Conservation (phyloP, 768 basidiomycete species). For the Lentinula sp. region DNA sequence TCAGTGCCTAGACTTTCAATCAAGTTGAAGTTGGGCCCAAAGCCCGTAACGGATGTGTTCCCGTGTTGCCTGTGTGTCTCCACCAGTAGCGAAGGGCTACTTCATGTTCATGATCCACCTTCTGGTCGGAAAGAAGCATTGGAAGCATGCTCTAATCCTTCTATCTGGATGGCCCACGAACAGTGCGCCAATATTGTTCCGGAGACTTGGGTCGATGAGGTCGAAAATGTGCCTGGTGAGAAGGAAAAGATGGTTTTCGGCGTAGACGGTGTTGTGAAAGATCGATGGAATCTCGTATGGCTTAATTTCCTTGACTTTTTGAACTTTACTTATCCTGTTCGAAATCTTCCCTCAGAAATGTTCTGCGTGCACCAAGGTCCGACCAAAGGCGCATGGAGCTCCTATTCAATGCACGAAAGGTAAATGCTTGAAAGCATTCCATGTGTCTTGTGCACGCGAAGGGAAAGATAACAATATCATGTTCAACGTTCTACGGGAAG, state of each 20-base stretch:
- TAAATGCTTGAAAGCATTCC: slow-evolving; percentile 90
- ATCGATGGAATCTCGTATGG: slow-evolving; percentile 87
- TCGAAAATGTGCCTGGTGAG: slow-evolving; percentile 35
- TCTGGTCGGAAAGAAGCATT: slow-evolving; percentile 43
- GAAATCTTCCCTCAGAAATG: slow-evolving; percentile 64
- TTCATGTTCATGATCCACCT: slow-evolving; percentile 67
- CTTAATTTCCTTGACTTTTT: background rate
- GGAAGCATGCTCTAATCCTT: slow-evolving; percentile 38
- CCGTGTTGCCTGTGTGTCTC: slow-evolving; percentile 71
- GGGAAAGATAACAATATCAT: slow-evolving; percentile 47
- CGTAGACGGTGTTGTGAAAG: slow-evolving; percentile 82
- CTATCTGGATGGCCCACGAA: slow-evolving; percentile 73
- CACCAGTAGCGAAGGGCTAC: slow-evolving; percentile 42
- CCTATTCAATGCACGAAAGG: slow-evolving; percentile 93
- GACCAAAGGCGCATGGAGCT: slow-evolving; percentile 65
- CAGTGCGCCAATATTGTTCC: slow-evolving; percentile 77
- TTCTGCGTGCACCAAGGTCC: slow-evolving; percentile 68
- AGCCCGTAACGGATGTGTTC: slow-evolving; percentile 45
- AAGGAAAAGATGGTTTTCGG: slow-evolving; percentile 67
- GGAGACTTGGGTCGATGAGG: slow-evolving; percentile 85
- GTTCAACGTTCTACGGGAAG: slow-evolving; percentile 57
- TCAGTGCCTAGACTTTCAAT: slow-evolving; percentile 39
- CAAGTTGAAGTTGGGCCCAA: slow-evolving; percentile 63
- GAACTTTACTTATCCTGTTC: background rate
- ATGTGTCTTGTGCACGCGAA: slow-evolving; percentile 81